Evolutionary conservation across 73 alveolate genomes (phyloP), one percentile per base, ranked within the genome.

Genomic region (Loxodes magnus): DNA sequence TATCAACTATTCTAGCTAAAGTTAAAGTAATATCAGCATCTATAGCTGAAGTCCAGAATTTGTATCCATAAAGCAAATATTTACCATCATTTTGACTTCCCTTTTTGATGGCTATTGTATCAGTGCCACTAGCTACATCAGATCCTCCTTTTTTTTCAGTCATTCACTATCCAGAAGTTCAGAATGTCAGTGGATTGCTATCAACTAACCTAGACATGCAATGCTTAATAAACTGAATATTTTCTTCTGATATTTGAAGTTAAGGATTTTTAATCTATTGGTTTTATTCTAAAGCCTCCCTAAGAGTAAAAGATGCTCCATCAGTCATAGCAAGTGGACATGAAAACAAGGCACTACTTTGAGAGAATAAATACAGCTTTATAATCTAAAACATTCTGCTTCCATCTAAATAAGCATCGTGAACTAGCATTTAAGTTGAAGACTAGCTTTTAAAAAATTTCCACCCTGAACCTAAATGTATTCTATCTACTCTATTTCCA

Each of bases 161-260:
- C 97, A 86, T 86, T 94, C 93, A 86, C 52, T 86, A 64, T 7
- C 94, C 97, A 38, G 87, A 69, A 7, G 93, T 71, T 83, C 87
- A 65, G 67, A 67, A 65, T 38, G 19, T 30, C 0, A 10, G 41
- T 10, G 10, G 41, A 10, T 10, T 31, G 41, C n/a, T 31, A 10
- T 10, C 41, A 9, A 9, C 10, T 31, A 9, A 10, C n/a, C 9
- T 9, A 10, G 9, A 10, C 10, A 31, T 10, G 10, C 41, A 9
- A 31, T 31, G 41, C 9, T 9, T 31, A 10, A 10, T 10, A 31
- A 9, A 31, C 41, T 31, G 41, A 9, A 33, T 0, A 74, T 77
- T 1, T 41, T 43, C 17, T 42, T 43, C 3, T 43, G 50, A 21
- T 56, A 35, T 10, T 26, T 29, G 16, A 24, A 7, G 44, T 60